Evolutionary conservation across 2,329 filamentous ascomycete species (phyloP).

Genomic region (Cladobotryum protrusum): DNA sequence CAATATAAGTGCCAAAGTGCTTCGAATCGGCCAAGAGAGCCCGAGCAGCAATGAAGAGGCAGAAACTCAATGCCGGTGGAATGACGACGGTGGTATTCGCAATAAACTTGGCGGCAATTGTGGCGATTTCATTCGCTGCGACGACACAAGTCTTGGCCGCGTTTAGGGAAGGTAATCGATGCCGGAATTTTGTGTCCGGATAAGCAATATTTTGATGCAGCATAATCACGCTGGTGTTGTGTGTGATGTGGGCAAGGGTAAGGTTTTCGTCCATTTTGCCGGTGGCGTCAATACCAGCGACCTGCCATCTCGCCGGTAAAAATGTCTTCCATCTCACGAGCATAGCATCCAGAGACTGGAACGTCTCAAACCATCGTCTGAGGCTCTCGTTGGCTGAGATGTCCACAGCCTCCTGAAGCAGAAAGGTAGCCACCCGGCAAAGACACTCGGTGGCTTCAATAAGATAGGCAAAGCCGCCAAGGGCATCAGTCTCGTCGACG

Average conservation of each 20-base stretch:
- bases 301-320: constrained; percentile 36
- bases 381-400: constrained; percentile 30
- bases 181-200: constrained; percentile 8
- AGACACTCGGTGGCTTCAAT: constrained; percentile 40
- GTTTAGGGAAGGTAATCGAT: constrained; percentile 9
- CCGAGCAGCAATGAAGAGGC: constrained; percentile 11
- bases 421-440: constrained; percentile 36
- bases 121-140: constrained; percentile 10
- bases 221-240: constrained; percentile 20
- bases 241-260: constrained; percentile 20
- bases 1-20: constrained; percentile 5
- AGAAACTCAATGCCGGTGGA: constrained; percentile 5
- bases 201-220: constrained; percentile 20
- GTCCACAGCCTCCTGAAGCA: constrained; percentile 36
- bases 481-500: constrained; percentile 4
- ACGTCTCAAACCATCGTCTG: constrained; percentile 36
- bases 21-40: constrained; percentile 11
- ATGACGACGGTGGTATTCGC: constrained; percentile 5
- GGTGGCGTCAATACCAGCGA: constrained; percentile 29
- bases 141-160: constrained; percentile 9
- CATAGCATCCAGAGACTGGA: constrained; percentile 38
- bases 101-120: constrained; percentile 11
- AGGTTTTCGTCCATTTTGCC: constrained; percentile 38
- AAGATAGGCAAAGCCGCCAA: constrained; percentile 38
- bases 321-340: constrained; percentile 41